These are phyloP conservation scores for Fusarium brevicatenulatum DNA, from an alignment of 2,329 filamentous ascomycete species.

Conservation along the genomic window DNA sequence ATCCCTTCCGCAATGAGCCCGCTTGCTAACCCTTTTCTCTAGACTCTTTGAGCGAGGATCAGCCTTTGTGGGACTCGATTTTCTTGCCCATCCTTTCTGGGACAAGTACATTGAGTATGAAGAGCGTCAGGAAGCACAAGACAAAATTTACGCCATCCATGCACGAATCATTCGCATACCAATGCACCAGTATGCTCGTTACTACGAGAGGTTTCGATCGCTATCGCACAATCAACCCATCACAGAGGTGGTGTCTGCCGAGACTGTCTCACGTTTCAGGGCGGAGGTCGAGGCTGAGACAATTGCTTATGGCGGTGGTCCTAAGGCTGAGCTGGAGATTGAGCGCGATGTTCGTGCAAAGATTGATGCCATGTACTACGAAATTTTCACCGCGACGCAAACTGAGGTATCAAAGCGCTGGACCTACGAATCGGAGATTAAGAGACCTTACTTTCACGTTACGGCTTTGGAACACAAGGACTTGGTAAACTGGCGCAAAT, in stretches of 20 bases:
- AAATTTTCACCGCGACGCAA: conserved; percentile 83
- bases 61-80: conserved; percentile 87
- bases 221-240: conserved; percentile 79
- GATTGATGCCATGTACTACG: conserved; percentile 82
- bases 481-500: conserved; percentile 91
- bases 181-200: conserved; percentile 94
- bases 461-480: conserved; percentile 90
- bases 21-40: conserved; percentile 45
- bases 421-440: conserved; percentile 94
- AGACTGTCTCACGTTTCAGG: conserved; percentile 74
- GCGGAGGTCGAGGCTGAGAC: conserved; percentile 77
- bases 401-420: conserved; percentile 91
- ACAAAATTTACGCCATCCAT: conserved; percentile 87
- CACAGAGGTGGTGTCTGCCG: conserved; percentile 74
- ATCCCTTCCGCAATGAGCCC: conserved; percentile 38
- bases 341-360: conserved; percentile 84
- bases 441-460: conserved; percentile 96
- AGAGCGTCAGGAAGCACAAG: conserved; percentile 84
- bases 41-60: conserved; percentile 95
- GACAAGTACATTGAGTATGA: conserved; percentile 99
- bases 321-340: conserved; percentile 78
- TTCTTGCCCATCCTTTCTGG: conserved; percentile 95
- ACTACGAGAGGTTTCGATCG: conserved; percentile 89
- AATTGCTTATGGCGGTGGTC: conserved; percentile 59
- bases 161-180: conserved; percentile 87